Evolutionary conservation across 768 basidiomycete genomes (phyloP), one percentile per base, ranked within the genome.

Genomic region (Rhodotorula babjevae): DNA sequence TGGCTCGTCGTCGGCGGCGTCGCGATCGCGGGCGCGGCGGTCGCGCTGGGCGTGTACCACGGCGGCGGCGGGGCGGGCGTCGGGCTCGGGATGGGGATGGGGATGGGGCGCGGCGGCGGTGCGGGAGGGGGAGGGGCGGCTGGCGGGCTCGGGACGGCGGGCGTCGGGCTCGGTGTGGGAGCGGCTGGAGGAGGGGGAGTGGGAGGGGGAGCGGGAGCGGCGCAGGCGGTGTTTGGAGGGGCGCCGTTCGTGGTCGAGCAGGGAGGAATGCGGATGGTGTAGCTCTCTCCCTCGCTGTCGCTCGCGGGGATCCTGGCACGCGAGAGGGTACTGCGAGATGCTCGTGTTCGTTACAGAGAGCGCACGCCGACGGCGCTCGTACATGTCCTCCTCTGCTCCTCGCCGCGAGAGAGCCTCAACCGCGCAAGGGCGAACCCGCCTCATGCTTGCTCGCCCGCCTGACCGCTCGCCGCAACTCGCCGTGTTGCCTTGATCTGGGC

Each of bases 21-120:
- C 49, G 71, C 67, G n/a, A 63, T 72, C 33, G 65, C 71, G 14
- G 67, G 65, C 7, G 71, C 71, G 11, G 71, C 71, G 23, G 71
- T 72, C 7, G 71, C 71, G 8, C 68, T 65, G 36, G 62, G 67
- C 2, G 67, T 68, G 5, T 72, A 72, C 50, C 21, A 57, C 9
- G 42, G n/a, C 15, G 27, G 60, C 42, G 40, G 2, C 21, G 57
- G 33, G 8, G 47, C 14, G 49, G 16, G n/a, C n/a, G n/a, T n/a
- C n/a, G n/a, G n/a, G n/a, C n/a, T n/a, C n/a, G n/a, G n/a, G n/a
- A n/a, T 19, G 2, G 7, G 40, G 3, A 14, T 9, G 19, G 47
- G 57, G 33, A 19, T 12, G 0, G 21, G 9, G 64, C n/a, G n/a
- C 10, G 55, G 19, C 27, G 57, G 36, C 1, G 57, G 59, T 33